A percentile compares a stretch with the other conserved stretches of the same genome.
Evolutionary conservation across 768 basidiomycete genomes (phyloP).

Genomic region (Filobasidium floriforme): DNA sequence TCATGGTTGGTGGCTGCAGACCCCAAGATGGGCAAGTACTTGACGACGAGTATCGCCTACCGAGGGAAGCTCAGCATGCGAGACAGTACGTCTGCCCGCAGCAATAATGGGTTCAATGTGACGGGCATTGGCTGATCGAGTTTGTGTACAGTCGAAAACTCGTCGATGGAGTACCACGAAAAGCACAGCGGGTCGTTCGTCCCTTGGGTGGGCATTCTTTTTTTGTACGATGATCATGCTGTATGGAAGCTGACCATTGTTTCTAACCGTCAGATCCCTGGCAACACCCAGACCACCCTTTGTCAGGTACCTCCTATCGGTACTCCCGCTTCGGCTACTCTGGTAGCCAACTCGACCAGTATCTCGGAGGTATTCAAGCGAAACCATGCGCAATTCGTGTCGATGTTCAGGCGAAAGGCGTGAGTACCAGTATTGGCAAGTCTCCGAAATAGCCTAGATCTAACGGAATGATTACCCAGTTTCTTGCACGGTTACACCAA

Average conservation of each 20-base stretch:
- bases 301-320: slow-evolving; percentile 36
- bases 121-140: neutral
- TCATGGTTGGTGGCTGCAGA: slow-evolving; percentile 38
- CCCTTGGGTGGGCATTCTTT: slow-evolving; percentile 36
- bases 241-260: neutral
- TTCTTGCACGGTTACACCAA: slow-evolving; percentile 33
- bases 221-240: neutral
- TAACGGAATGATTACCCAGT: neutral
- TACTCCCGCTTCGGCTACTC: slow-evolving; percentile 34
- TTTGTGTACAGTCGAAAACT: slow-evolving; percentile 9
- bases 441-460: neutral
- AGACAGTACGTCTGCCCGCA: slow-evolving; percentile 27
- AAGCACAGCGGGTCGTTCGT: slow-evolving; percentile 36
- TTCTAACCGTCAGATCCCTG: slow-evolving; percentile 30
- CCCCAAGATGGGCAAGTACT: slow-evolving; percentile 38
- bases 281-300: slow-evolving; percentile 34
- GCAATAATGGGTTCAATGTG: neutral
- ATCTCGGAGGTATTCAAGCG: slow-evolving; percentile 41
- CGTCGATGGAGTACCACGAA: slow-evolving; percentile 19
- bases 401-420: slow-evolving; percentile 35
- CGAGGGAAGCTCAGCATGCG: slow-evolving; percentile 38
- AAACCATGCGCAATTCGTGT: slow-evolving; percentile 35
- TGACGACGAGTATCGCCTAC: slow-evolving; percentile 40
- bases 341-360: slow-evolving; percentile 39
- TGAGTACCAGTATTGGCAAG: slow-evolving; percentile 13